Conservation (phyloP, 768 basidiomycete species). For the Myochromella boudieri region DNA sequence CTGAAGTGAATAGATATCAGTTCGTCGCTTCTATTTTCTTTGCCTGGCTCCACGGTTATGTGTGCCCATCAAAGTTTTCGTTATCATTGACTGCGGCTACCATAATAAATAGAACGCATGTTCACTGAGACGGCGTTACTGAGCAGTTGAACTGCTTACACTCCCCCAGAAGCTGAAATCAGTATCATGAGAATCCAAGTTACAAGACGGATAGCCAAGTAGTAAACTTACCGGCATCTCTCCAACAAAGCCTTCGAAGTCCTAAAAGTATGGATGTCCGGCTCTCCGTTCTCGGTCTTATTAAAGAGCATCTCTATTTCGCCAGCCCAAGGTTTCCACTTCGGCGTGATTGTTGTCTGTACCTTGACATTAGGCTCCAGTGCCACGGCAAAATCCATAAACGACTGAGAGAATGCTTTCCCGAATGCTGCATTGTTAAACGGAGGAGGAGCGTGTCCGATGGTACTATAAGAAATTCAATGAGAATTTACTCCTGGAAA, state of each 20-base stretch:
- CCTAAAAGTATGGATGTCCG: conserved; percentile 28
- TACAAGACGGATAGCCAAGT: too few species aligned
- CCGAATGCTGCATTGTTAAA: conserved; percentile 35
- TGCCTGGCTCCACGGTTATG: too few species aligned
- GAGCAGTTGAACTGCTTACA: too few species aligned
- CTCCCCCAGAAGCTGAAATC: too few species aligned
- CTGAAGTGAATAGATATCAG: too few species aligned
- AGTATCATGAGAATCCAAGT: too few species aligned
- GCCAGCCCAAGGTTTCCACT: conserved; percentile 29
- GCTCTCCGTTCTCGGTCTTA: conserved; percentile 26
- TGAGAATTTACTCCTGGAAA: not conserved
- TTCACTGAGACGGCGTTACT: too few species aligned
- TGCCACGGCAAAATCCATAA: conserved; percentile 34
- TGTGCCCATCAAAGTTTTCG: too few species aligned
- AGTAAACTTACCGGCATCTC: conserved; percentile 32
- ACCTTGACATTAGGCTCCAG: conserved; percentile 31
- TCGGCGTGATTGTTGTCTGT: conserved; percentile 33
- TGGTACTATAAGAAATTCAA: not conserved
- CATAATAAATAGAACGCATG: too few species aligned
- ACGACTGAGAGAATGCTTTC: conserved; percentile 36
- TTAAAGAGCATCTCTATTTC: conserved; percentile 49
- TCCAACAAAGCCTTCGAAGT: conserved; percentile 31
- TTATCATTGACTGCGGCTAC: too few species aligned
- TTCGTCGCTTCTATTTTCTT: too few species aligned
- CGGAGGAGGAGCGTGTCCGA: conserved; percentile 15